phyloP scores from a whole-genome alignment of 2,329 filamentous ascomycete genomes.

The Acrocalymma vagum region DNA sequence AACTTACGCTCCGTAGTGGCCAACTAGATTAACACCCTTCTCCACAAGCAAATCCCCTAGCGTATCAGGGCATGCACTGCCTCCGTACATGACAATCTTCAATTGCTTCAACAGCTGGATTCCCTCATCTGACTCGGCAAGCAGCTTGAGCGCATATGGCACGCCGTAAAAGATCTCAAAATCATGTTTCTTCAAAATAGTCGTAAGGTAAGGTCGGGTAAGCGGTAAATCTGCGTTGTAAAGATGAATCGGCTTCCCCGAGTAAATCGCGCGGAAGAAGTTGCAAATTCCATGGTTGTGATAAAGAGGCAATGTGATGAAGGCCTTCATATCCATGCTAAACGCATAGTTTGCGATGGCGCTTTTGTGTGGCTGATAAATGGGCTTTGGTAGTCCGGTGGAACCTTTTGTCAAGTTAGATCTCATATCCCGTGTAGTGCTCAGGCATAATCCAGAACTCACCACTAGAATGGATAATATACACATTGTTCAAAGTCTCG shows the following conservation, averaged over 20 bases:
- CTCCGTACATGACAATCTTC: conserved; percentile 67
- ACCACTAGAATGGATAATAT: conserved; percentile 37
- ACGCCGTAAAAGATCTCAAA: conserved; percentile 69
- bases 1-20: conserved; percentile 65
- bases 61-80: conserved; percentile 66
- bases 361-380: conserved; percentile 63
- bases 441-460: conserved; percentile 6
- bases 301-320: conserved; percentile 32
- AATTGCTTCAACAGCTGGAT: conserved; percentile 57
- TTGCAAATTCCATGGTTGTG: conserved; percentile 38
- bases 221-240: conserved; percentile 35
- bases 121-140: conserved; percentile 66
- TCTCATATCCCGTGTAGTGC: no score
- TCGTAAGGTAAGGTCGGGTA: conserved; percentile 24
- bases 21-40: conserved; percentile 63
- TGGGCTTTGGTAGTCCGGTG: conserved; percentile 70
- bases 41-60: conserved; percentile 63
- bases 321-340: conserved; percentile 29
- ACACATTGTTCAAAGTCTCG: conserved; percentile 27
- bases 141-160: conserved; percentile 70
- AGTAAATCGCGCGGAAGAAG: conserved; percentile 33
- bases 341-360: conserved; percentile 29
- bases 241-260: conserved; percentile 31
- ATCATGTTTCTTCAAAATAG: conserved; percentile 27
- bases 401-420: conserved; percentile 64